These are phyloP conservation scores for Debaryomycetaceae sp. DNA, from an alignment of 1,139 yeast species.

Conservation along the genomic window DNA sequence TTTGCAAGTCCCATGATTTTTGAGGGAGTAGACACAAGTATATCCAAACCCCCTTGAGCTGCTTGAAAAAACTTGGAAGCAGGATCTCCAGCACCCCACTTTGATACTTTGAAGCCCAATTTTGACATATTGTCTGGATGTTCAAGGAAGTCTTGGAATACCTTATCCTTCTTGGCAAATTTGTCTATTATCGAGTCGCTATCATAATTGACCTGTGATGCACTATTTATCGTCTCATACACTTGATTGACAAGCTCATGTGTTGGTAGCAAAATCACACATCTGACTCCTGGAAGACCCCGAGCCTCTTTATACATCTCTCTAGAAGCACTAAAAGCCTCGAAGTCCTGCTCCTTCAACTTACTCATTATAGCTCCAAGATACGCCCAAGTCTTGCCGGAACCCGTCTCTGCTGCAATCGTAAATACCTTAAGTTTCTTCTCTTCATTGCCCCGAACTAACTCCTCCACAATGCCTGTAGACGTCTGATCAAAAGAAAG, in stretches of 20 bases:
- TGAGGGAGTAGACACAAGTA: conserved; percentile 81
- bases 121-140: conserved; percentile 21
- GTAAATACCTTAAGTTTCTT: conserved; percentile 61
- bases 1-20: conserved; percentile 50
- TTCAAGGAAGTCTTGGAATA: conserved; percentile 21
- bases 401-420: conserved; percentile 93
- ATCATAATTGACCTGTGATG: conserved; percentile 27
- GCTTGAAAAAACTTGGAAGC: conserved; percentile 49
- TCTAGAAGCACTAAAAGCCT: conserved; percentile 20
- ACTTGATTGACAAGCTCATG: conserved; percentile 87
- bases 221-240: conserved; percentile 44
- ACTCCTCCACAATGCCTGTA: conserved; percentile 22
- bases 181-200: conserved; percentile 12
- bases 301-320: conserved; percentile 29
- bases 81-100: conserved; percentile 56
- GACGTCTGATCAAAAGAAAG: conserved; percentile 10
- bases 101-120: conserved; percentile 45
- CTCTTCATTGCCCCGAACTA: conserved; percentile 27
- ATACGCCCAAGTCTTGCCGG: conserved; percentile 94
- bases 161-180: conserved; percentile 14
- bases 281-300: conserved; percentile 47
- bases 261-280: conserved; percentile 81
- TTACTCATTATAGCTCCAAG: conserved; percentile 70
- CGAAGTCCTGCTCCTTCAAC: conserved; percentile 53
- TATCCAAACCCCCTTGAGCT: conserved; percentile 57